Percentiles rank a stretch among this genome's conserved stretches.
These are phyloP conservation scores for Penicillium sp. DNA, from an alignment of 2,329 filamentous ascomycete genomes.

Conservation along the genomic window DNA sequence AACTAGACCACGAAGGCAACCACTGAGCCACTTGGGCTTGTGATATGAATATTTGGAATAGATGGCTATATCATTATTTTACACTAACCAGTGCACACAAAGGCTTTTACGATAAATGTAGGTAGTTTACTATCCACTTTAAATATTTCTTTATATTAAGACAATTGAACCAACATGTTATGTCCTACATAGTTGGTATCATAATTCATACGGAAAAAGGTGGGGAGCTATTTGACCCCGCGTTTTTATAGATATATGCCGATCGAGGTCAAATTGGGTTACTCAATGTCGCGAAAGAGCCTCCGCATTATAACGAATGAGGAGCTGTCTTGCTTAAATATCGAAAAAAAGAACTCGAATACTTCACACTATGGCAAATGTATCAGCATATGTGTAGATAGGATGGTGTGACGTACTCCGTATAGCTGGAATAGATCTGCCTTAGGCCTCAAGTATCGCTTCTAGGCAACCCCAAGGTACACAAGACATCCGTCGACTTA, in stretches of 20 bases:
- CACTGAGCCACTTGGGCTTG: background rate
- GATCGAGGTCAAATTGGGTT: constrained; percentile 2
- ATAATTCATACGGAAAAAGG: background rate
- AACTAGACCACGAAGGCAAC: constrained; percentile 25
- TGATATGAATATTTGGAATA: background rate
- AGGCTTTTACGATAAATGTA: background rate
- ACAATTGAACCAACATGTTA: background rate
- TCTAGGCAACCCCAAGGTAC: constrained; percentile 1
- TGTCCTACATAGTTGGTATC: too few species aligned
- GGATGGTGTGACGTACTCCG: background rate
- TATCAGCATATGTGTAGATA: background rate
- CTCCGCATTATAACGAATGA: background rate
- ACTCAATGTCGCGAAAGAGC: background rate
- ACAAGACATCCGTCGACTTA: background rate
- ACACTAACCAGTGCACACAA: background rate
- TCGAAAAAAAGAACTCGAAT: background rate
- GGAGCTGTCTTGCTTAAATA: background rate
- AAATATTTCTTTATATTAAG: background rate
- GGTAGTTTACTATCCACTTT: background rate
- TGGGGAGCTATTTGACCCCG: background rate
- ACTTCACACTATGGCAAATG: background rate
- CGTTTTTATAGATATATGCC: background rate
- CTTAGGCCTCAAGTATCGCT: background rate
- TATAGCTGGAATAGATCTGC: background rate
- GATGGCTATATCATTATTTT: too few species aligned